phyloP scores from a whole-genome alignment of 345 rosid species.

The Gossypium sturtianum region DNA sequence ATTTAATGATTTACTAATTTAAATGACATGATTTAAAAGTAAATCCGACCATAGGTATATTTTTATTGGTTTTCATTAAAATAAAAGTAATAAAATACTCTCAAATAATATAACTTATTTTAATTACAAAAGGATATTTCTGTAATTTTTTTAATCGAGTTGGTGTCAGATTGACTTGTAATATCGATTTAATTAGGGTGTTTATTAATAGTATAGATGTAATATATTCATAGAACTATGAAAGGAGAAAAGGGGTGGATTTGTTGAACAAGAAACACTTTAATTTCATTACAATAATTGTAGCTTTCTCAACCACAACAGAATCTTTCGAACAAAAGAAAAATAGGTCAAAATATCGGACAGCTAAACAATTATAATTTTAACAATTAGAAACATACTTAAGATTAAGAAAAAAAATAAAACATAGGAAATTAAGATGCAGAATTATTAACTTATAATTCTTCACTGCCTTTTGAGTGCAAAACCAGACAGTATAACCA shows the following conservation, averaged over 20 bases:
- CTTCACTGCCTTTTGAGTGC: constrained; percentile 45
- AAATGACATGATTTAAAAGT: no score
- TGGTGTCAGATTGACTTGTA: fast-evolving
- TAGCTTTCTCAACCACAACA: not conserved
- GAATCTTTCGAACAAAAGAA: not conserved
- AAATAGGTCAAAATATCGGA: not conserved
- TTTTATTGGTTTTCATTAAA: no score
- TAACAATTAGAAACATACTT: not conserved
- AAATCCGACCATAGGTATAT: no score
- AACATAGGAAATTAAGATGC: not conserved
- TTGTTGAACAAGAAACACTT: not conserved
- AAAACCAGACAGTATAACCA: constrained; percentile 56
- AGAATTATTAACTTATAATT: not conserved
- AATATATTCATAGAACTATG: no score
- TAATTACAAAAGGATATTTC: no score
- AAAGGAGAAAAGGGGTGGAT: constrained; percentile 4
- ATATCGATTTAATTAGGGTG: no score
- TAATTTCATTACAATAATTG: not conserved
- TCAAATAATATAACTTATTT: no score
- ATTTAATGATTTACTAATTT: no score
- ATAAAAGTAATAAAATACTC: no score
- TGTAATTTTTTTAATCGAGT: no score
- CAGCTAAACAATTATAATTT: not conserved
- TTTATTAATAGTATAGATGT: no score
- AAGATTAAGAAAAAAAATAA: not conserved